Evolutionary conservation across 148 eudicot species (phyloP), one percentile per base, ranked within the genome.

Genomic region (Fagopyrum tataricum): DNA sequence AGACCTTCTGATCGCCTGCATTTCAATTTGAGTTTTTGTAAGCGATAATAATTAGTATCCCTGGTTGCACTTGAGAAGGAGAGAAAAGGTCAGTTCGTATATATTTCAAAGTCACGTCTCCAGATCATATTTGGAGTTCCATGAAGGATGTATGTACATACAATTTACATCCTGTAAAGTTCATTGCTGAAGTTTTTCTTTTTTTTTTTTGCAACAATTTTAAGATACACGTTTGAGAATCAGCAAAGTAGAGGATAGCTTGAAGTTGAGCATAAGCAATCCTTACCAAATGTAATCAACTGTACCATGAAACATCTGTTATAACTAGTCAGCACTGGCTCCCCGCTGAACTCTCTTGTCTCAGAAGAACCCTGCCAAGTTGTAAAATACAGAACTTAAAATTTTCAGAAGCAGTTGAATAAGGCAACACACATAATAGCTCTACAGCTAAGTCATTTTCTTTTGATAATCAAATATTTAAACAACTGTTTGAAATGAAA

Each of bases 1-100:
- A 95, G 94, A 74, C 99, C 96, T 83, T 92, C 94, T 72, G 97
- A 87, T 79, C 88, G 91, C 99, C 99, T 95, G 85, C 67, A 75
- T 76, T 47, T 42, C 76, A 78, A 26, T 48, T 49, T 58, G 11
- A 44, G 8, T 4, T 10, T 56, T n/a, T n/a, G n/a, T 5, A 44
- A 14, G 15, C 4, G 14, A 73, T 23, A 41, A 11, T 37, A 37
- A 1, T 18, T 37, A 13, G 12, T 59, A 24, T 23, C 48, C 11
- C 7, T 44, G 48, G 2, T 12, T 44, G 48, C 12, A 44, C 48
- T 44, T 44, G 48, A 44, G 9, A 44, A 44, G 13, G 15, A 58
- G n/a, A 53, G 59, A 53, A 6, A 51, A 51, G 4, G 18, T 6
- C 56, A 51, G 56, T 14, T 51, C 56, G 18, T 55, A 20, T 55